Percentiles rank a stretch among this genome's conserved stretches.
Evolutionary conservation across 176 grass and related monocot genomes (phyloP).

Genomic region (Poa pratensis): DNA sequence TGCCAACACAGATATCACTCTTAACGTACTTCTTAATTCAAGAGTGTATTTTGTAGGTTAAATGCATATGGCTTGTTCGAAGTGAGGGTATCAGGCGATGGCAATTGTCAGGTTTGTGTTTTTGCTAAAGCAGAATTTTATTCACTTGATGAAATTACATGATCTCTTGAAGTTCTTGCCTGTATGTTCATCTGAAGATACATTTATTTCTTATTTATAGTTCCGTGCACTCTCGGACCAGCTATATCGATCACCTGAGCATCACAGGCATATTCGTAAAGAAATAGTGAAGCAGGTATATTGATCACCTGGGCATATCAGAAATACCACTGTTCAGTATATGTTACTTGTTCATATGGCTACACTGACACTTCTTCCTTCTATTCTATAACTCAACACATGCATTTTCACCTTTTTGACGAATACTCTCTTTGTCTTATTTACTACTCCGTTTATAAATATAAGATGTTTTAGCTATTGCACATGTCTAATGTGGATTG

Average conservation of each 20-base stretch:
- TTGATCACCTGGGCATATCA: neutral
- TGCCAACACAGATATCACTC: neutral
- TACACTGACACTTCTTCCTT: constrained; percentile 24
- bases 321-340: constrained; percentile 29
- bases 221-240: constrained; percentile 98
- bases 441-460: neutral
- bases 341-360: constrained; percentile 9
- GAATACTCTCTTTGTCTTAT: neutral
- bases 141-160: constrained; percentile 34
- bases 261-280: constrained; percentile 95
- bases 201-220: constrained; percentile 51
- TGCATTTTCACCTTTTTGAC: constrained; percentile 14
- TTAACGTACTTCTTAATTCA: constrained; percentile 22
- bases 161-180: neutral
- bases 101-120: constrained; percentile 88
- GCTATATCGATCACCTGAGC: constrained; percentile 78
- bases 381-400: neutral
- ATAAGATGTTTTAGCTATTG: no score
- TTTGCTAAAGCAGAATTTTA: constrained; percentile 26
- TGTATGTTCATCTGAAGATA: constrained; percentile 23
- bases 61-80: constrained; percentile 89
- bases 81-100: constrained; percentile 90
- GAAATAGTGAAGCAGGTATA: constrained; percentile 98
- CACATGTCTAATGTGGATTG: no score
- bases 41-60: constrained; percentile 60